Evolutionary conservation across 148 eudicot species (phyloP), one percentile per base, ranked within the genome.

Genomic region (Cornus kousa): DNA sequence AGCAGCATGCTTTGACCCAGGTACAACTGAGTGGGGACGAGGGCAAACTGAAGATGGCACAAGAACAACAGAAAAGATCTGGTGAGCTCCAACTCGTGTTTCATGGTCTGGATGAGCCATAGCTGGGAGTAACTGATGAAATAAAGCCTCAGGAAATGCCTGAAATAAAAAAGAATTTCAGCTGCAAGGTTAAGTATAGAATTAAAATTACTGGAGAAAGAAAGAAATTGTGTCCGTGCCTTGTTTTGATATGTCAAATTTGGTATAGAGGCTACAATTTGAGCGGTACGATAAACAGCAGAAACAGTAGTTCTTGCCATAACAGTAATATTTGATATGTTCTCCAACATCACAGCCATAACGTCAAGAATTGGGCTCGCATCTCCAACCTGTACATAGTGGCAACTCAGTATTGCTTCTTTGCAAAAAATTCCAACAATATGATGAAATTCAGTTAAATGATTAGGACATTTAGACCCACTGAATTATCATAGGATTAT

Each of bases 91-190:
- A 75, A 94, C 72, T 83, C 98, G 84, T 64, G 97, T 94, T 85
- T 97, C 98, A 88, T 91, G 91, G 83, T 97, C 98, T 80, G 86
- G 89, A 77, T 91, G 95, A 76, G 92, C 94, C 99, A 94, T 97
- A 68, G 98, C 99, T 71, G 91, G 91, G 60, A 97, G 98, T 79
- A 94, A 84, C 74, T 94, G 98, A 84, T 97, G 98, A 84, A 94
- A 94, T 64, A 97, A 80, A 65, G 98, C 88, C 87, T 97, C 99
- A 6, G 99, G 99, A 85, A 97, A 97, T 64, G 98, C 97, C 99
- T 96, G 74, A 74, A 22, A 28, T 73, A 74, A 23, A 78, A 35
- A 73, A 78, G 46, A 65, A 59, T 43, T 0, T 83, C 79, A 72
- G 74, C 39, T 72, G 9, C 19, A 65, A 66, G 39, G 33, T 67